A percentile compares a stretch with the other conserved stretches of the same genome.
These are phyloP conservation scores for Trichoderma brevicompactum DNA, from an alignment of 2,329 filamentous ascomycete species.

Conservation along the genomic window DNA sequence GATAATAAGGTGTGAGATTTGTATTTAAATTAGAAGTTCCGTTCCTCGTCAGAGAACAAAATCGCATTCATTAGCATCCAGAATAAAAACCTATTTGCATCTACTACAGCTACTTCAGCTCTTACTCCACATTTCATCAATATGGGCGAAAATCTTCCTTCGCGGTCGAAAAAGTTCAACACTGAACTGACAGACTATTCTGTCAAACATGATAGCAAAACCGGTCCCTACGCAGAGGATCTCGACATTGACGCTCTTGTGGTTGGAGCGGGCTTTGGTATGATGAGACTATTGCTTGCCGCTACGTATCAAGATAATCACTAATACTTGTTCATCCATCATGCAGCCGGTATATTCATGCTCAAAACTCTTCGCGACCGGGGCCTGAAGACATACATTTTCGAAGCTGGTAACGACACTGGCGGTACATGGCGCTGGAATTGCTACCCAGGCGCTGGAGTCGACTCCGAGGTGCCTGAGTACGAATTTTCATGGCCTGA, in stretches of 20 bases:
- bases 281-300: slow-evolving; percentile 17
- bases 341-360: slow-evolving; percentile 51
- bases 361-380: slow-evolving; percentile 56
- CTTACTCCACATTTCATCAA: neutral
- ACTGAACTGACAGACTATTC: slow-evolving; percentile 49
- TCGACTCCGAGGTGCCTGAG: slow-evolving; percentile 58
- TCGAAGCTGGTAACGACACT: slow-evolving; percentile 56
- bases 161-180: slow-evolving; percentile 45
- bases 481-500: slow-evolving; percentile 60
- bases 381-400: slow-evolving; percentile 53
- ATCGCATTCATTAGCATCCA: neutral
- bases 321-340: neutral
- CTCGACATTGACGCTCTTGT: slow-evolving; percentile 51
- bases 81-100: neutral
- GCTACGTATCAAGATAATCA: no score
- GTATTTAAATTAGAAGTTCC: neutral
- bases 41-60: no score
- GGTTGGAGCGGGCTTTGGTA: slow-evolving; percentile 52
- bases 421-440: slow-evolving; percentile 63
- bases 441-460: slow-evolving; percentile 57
- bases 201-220: slow-evolving; percentile 35
- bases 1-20: neutral
- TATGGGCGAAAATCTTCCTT: slow-evolving; percentile 16
- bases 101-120: neutral
- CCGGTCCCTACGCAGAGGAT: slow-evolving; percentile 49